Base-by-base conservation (phyloP, 352 stramenopile species). In the Phytophthora brassicae region DNA sequence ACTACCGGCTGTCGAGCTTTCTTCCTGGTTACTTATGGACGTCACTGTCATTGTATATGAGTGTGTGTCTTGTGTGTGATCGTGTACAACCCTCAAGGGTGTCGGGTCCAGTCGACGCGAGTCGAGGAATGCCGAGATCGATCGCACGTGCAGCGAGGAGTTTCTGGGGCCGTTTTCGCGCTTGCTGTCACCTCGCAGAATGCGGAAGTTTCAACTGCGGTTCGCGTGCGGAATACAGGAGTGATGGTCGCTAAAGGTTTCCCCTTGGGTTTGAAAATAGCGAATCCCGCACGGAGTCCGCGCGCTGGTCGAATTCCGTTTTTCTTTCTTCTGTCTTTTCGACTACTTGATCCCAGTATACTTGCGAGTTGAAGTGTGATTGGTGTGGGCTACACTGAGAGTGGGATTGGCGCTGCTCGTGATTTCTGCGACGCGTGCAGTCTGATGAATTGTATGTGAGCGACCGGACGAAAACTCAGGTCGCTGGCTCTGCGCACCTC, bases 261-360 rank as follows among this genome's bases (percentile, higher is more conserved):
- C 63, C 57, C 35, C 62, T 64, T 62, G 26, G 20, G 29, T 48
- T 57, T 22, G 49, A 56, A 14, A 50, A 71, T 68, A 63, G 62
- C 53, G 68, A 75, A 75, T 64, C 35, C 57, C 49, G 42, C 59
- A 75, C 56, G 69, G 56, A 66, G 54, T 41, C 54, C 50, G 54
- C 24, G 35, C 38, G 43, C 56, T 8, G 26, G 26, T 31, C 26
- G 26, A 31, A 8, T 35, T 68, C 53, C 48, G 59, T 65, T 70
- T 74, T 67, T 70, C 52, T n/a, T n/a, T n/a, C 50, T 72, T 69
- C 57, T 42, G 48, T 36, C 39, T 68, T 68, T 71, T 68, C 53
- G 42, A 53, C 33, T 2, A 67, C 58, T 72, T 50, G 59, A 8
- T 13, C 46, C 39, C 22, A 66, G 48, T 72, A 72, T 72, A 17